These are phyloP conservation scores for Paradendryphiella salina DNA, from an alignment of 2,329 filamentous ascomycete genomes.

Conservation along the genomic window DNA sequence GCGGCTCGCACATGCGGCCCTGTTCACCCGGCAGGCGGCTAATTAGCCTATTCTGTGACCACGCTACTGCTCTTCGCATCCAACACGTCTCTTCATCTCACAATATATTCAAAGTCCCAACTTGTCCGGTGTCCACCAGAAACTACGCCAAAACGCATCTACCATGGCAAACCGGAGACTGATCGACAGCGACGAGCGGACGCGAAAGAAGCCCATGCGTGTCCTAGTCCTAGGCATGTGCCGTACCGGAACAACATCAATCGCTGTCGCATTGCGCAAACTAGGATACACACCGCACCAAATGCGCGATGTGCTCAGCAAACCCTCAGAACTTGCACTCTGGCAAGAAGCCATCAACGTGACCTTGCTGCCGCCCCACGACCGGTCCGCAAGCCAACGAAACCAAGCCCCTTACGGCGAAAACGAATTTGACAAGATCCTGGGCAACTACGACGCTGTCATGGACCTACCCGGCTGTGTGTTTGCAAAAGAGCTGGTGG, in stretches of 20 bases:
- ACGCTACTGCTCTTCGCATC: slow-evolving; percentile 4
- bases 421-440: slow-evolving; percentile 53
- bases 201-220: slow-evolving; percentile 70
- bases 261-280: slow-evolving; percentile 50
- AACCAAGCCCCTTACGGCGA: slow-evolving; percentile 30
- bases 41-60: slow-evolving; percentile 32
- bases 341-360: slow-evolving; percentile 40
- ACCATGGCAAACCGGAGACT: slow-evolving; percentile 18
- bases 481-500: slow-evolving; percentile 35
- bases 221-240: slow-evolving; percentile 71
- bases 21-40: slow-evolving; percentile 20
- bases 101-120: neutral
- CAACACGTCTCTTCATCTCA: slow-evolving; percentile 8
- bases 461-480: slow-evolving; percentile 36
- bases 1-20: slow-evolving; percentile 25
- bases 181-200: slow-evolving; percentile 68
- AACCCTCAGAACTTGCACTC: slow-evolving; percentile 23
- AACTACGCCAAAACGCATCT: neutral
- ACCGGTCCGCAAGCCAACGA: slow-evolving; percentile 15
- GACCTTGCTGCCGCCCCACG: slow-evolving; percentile 23
- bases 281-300: slow-evolving; percentile 38
- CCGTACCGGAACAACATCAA: slow-evolving; percentile 68
- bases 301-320: slow-evolving; percentile 29
- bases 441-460: slow-evolving; percentile 50
- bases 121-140: neutral